Base-by-base conservation (phyloP, 768 basidiomycete species). In the Glaciozyma martinii region DNA sequence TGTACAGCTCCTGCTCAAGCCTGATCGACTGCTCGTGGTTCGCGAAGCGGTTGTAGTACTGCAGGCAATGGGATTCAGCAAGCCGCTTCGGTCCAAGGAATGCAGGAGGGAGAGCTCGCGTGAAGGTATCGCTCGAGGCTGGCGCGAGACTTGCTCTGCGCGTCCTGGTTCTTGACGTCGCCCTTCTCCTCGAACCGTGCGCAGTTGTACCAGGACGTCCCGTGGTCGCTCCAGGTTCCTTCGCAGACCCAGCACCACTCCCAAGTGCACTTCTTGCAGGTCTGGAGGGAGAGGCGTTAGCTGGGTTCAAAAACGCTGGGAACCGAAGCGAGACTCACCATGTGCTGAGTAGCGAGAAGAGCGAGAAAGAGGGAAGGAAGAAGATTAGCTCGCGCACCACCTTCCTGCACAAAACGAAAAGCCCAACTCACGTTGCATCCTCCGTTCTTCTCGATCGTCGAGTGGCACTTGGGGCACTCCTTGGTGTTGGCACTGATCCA, bases 401-500 rank as follows among this genome's bases (percentile, higher is more conserved):
- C 18, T 30, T 42, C 32, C n/a, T 29, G 56, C 21, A 18, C 10
- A 56, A 27, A 62, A 49, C n/a, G n/a, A 29, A 44, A 27, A 63
- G 5, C 32, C 12, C 23, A 19, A 86, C 91, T 74, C 74, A 97
- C 66, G 57, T 99, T 98, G 91, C 95, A 99, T 18, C 95, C 95
- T 13, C 95, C 95, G 70, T 98, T 98, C 86, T 99, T 99, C 83
- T 99, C 95, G 63, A 99, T 99, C 60, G 95, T 98, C 72, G 90
- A 91, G 76, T 90, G 87, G 76, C 95, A 99, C 75, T 91, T 86
- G 25, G 84, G 81, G 76, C 95, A 99, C 77, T 99, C 95, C 80
- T 99, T 98, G 49, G 95, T 99, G 76, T 99, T 97, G 68, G 92
- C 95, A 83, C 90, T 91, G 80, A 99, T 91, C 95, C 95, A 99